Percentiles rank a stretch among this genome's conserved stretches.
Conservation (phyloP, 2,329 filamentous ascomycete species). For the Ascocoryne sarcoides region DNA sequence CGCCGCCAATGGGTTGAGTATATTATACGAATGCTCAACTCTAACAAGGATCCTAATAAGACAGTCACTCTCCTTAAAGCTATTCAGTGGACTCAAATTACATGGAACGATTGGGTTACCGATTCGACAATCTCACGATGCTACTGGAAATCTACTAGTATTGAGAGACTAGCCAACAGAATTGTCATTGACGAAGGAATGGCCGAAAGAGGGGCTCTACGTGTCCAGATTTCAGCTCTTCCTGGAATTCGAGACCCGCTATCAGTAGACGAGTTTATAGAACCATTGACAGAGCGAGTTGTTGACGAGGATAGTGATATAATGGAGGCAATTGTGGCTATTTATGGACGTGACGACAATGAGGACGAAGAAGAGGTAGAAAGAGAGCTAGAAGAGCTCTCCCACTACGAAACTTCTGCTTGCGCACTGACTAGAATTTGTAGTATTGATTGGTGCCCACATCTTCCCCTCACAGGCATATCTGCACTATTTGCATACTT, state of each 20-base stretch:
- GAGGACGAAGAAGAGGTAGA: background rate
- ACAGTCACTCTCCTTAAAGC: constrained; percentile 5
- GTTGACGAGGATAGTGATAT: background rate
- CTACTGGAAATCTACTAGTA: background rate
- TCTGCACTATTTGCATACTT: no score
- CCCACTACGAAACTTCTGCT: background rate
- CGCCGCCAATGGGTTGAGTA: background rate
- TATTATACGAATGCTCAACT: constrained; percentile 2
- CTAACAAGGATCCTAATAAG: constrained; percentile 4
- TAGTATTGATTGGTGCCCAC: no score
- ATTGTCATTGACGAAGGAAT: background rate
- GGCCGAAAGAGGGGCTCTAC: background rate
- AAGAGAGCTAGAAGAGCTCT: background rate
- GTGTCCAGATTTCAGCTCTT: background rate
- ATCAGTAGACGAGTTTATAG: background rate
- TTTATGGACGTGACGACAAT: background rate
- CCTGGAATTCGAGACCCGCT: background rate
- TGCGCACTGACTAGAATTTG: no score
- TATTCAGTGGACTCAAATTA: constrained; percentile 3
- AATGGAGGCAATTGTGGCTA: background rate
- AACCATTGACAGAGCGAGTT: background rate
- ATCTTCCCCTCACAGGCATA: no score
- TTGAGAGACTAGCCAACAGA: no score
- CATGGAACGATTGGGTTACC: background rate
- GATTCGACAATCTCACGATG: background rate